Evolutionary conservation across 2,329 filamentous ascomycete genomes (phyloP).

Genomic region (Fusarium coffeatum): DNA sequence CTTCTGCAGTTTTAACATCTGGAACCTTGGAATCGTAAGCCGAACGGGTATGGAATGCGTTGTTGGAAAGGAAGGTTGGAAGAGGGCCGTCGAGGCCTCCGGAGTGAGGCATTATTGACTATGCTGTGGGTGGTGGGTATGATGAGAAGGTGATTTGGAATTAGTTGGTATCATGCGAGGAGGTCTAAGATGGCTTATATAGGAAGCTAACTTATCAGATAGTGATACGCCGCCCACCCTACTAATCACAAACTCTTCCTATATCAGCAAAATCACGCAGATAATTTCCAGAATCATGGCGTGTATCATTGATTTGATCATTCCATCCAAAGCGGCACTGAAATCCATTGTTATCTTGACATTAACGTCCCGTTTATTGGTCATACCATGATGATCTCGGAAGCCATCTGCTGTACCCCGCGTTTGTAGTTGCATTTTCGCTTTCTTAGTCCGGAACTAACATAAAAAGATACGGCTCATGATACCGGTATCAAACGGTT

Average conservation of each 20-base stretch:
- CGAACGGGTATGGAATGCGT: accelerated
- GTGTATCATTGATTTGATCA: accelerated
- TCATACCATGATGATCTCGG: not conserved
- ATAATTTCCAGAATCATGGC: not conserved
- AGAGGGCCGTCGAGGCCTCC: not conserved
- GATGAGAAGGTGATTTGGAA: not conserved
- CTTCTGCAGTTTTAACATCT: not conserved
- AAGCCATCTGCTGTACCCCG: not conserved
- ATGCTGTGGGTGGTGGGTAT: not conserved
- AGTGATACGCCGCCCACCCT: not conserved
- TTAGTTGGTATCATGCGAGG: not conserved
- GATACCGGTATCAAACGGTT: slow-evolving; percentile 1
- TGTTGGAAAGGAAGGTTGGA: slow-evolving; percentile 5
- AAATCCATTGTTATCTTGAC: not conserved
- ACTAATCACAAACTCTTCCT: not conserved
- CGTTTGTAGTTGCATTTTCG: not conserved
- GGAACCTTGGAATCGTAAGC: not conserved
- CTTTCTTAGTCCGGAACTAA: not conserved
- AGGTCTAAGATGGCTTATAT: not conserved
- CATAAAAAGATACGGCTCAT: not conserved
- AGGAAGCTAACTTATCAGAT: not conserved
- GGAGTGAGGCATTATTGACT: slow-evolving; percentile 2
- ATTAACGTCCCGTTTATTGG: not conserved
- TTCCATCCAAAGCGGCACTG: not conserved
- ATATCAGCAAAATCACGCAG: not conserved